Evolutionary conservation across 352 stramenopile genomes (phyloP).

Genomic region (Pythium aphanidermatum): DNA sequence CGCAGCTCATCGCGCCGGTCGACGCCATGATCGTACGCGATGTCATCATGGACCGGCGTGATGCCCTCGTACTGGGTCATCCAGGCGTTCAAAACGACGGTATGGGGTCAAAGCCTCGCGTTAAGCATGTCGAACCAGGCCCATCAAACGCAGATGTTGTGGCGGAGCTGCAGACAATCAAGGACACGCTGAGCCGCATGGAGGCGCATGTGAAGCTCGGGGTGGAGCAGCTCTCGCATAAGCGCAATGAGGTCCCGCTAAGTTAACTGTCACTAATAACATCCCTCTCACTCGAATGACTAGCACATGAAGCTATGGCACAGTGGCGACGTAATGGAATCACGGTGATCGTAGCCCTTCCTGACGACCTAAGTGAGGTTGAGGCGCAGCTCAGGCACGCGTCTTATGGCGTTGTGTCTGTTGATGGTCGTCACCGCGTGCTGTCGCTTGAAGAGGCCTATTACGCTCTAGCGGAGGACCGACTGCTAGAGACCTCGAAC

Average conservation of each 20-base stretch:
- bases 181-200: conserved; percentile 10
- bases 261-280: background rate
- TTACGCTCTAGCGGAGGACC: conserved; percentile 27
- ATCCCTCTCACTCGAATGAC: background rate
- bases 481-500: conserved; percentile 15
- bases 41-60: conserved; percentile 36
- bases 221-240: conserved; percentile 12
- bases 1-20: conserved; percentile 23
- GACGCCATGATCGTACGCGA: conserved; percentile 32
- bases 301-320: conserved; percentile 14
- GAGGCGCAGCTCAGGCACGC: background rate
- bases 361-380: conserved; percentile 1
- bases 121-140: too few relatives aligned
- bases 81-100: too few relatives aligned
- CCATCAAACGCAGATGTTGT: conserved; percentile 1
- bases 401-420: background rate
- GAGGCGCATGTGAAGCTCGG: conserved; percentile 14
- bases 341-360: conserved; percentile 11
- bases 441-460: conserved; percentile 48
- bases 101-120: too few relatives aligned
- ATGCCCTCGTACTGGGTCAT: conserved; percentile 28
- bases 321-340: conserved; percentile 17
- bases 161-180: conserved; percentile 13
- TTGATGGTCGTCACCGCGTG: conserved; percentile 11
- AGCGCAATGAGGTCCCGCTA: too few relatives aligned